Evolutionary conservation across 768 basidiomycete genomes (phyloP).

Genomic region (Suillus decipiens): DNA sequence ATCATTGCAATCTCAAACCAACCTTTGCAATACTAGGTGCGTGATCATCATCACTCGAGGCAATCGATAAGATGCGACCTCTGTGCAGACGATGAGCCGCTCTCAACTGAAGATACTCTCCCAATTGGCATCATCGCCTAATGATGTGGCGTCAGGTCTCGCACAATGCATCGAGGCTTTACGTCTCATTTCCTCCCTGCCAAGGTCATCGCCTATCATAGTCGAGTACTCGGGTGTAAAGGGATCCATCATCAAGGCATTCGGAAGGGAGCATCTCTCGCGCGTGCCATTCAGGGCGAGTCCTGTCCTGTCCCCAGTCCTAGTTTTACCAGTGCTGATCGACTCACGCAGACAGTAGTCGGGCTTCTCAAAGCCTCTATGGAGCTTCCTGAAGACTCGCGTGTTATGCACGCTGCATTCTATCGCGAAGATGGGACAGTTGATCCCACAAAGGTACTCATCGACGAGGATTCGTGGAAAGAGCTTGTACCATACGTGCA

Average conservation of each 20-base stretch:
- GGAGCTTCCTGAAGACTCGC: conserved; percentile 22
- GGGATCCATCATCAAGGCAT: conserved; percentile 27
- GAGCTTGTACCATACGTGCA: conserved; percentile 34
- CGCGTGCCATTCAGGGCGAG: conserved; percentile 35
- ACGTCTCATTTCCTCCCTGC: conserved; percentile 31
- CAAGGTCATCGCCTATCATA: conserved; percentile 29
- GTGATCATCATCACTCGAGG: background rate
- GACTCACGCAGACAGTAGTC: conserved; percentile 24
- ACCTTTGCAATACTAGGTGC: background rate
- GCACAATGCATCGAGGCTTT: conserved; percentile 36
- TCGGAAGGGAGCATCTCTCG: conserved; percentile 32
- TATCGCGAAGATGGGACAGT: conserved; percentile 33
- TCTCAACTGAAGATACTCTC: conserved; percentile 32
- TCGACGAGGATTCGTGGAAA: conserved; percentile 36
- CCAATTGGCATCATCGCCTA: conserved; percentile 33
- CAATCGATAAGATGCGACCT: background rate
- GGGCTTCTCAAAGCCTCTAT: conserved; percentile 27
- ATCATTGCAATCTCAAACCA: background rate
- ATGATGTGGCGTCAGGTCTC: conserved; percentile 34
- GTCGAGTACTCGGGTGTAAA: conserved; percentile 23
- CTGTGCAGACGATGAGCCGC: conserved; percentile 21
- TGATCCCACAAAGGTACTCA: conserved; percentile 22
- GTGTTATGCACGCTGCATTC: conserved; percentile 26
- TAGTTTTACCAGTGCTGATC: background rate
- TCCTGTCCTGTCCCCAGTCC: background rate